Base-by-base conservation (phyloP, 2,329 filamentous ascomycete genomes). In the Hysterium pulicare region DNA sequence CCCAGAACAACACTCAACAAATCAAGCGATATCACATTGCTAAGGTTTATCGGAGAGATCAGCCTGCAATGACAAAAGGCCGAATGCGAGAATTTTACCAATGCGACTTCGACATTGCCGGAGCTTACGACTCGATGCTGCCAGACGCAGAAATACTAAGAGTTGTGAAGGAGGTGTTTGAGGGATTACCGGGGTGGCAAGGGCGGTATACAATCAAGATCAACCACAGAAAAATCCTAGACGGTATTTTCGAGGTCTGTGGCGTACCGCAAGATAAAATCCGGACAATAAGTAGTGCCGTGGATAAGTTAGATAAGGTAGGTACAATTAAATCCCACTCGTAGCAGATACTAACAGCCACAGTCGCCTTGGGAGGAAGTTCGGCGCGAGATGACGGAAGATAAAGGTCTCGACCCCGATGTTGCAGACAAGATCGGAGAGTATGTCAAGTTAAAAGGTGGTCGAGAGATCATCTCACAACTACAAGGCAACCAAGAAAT, bases 51-150 rank as follows among this genome's bases (percentile, higher is more conserved):
- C 77, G 86, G 48, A 73, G 86, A 64, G 86, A 90, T 66, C 85
- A 90, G 66, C 86, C 86, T 19, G 86, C 61, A 7, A 88, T 96
- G 72, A 87, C 85, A 48, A 93, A 94, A 66, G 91, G 90, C 39
- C 82, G 90, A 41, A 93, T 95, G 86, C 81, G 91, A 60, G 91
- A 96, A 70, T 95, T 95, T 70, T 95, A 94, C 73, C 90, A 96
- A 70, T 96, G 90, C 72, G 91, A 97, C 71, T 94, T 96, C 62
- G 90, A 96, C 64, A 91, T 96, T 70, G 90, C 90, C 10, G 90
- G 90, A 47, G 75, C 73, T 32, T 94, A 89, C 71, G 91, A 95
- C 64, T 71, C 87, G 41, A 95, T 96, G 90, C 78, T 95, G 20
- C 88, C 90, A 43, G 91, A 96, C 61, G 87, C 90, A 28, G 90